Evolutionary conservation across 495 filamentous ascomycete species (phyloP).

Genomic region (Podospora australis): DNA sequence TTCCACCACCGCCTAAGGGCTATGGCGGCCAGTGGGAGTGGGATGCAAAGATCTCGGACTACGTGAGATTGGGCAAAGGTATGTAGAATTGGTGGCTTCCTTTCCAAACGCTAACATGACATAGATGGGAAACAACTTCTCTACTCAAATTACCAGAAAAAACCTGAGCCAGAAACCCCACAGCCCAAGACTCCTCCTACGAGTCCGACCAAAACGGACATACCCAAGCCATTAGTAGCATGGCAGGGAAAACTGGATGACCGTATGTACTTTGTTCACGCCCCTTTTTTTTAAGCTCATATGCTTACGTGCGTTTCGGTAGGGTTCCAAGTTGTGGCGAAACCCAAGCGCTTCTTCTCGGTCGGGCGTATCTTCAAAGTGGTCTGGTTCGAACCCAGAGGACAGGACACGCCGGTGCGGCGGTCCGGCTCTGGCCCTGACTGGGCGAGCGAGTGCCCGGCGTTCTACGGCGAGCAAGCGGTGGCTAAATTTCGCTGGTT

Average conservation of each 20-base stretch:
- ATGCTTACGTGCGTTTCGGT: not conserved
- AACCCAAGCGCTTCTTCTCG: constrained; percentile 38
- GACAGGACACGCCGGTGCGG: not conserved
- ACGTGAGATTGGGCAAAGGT: no score
- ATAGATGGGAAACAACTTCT: constrained; percentile 5
- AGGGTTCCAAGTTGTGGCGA: constrained; percentile 22
- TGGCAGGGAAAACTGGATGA: constrained; percentile 7
- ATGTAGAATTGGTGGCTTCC: no score
- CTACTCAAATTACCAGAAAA: constrained; percentile 10
- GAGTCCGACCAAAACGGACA: not conserved
- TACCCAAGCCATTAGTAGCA: not conserved
- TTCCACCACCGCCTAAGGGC: no score
- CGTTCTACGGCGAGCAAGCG: constrained; percentile 17
- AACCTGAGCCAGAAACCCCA: not conserved
- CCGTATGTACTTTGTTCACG: constrained; percentile 6
- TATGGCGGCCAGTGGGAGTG: no score
- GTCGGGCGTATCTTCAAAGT: constrained; percentile 30
- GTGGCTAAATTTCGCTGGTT: constrained; percentile 28
- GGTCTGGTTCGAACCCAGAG: constrained; percentile 28
- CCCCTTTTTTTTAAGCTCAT: not conserved
- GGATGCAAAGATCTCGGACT: no score
- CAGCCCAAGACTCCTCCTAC: not conserved
- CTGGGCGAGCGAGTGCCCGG: constrained; percentile 10
- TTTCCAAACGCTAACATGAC: not conserved
- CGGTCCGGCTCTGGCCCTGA: no score